Percentiles rank a stretch among this genome's conserved stretches.
phyloP scores from a whole-genome alignment of 768 basidiomycete genomes.

The Tricholoma bakamatsutake region DNA sequence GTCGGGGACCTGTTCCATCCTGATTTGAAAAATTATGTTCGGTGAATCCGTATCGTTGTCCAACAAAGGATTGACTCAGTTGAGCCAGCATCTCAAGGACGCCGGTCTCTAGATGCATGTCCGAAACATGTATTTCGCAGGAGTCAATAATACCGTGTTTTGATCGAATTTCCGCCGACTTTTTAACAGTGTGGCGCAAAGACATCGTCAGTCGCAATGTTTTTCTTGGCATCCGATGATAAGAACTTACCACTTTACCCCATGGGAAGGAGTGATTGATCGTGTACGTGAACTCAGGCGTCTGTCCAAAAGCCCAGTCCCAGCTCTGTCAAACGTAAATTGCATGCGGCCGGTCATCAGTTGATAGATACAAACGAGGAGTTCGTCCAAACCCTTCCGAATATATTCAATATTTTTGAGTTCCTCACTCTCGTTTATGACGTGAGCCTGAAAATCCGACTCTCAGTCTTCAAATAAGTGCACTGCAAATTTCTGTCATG shows the following conservation, averaged over 20 bases:
- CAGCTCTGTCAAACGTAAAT: conserved; percentile 54
- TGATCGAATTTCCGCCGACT: conserved; percentile 48
- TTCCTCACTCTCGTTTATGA: conserved; percentile 41
- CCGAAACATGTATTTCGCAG: conserved; percentile 29
- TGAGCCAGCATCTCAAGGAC: conserved; percentile 1
- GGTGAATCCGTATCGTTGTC: conserved; percentile 31
- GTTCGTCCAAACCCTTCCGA: conserved; percentile 60
- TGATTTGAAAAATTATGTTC: conserved; percentile 2
- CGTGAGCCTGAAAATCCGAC: conserved; percentile 26
- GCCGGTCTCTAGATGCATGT: conserved; percentile 11
- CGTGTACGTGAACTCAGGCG: conserved; percentile 83
- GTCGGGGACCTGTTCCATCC: conserved; percentile 8
- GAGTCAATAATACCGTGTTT: conserved; percentile 62
- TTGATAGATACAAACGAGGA: conserved; percentile 44
- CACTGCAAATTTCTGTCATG: background rate
- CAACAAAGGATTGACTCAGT: conserved; percentile 15
- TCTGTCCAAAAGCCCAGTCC: conserved; percentile 92
- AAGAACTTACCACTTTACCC: conserved; percentile 41
- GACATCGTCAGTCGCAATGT: background rate
- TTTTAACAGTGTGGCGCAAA: background rate
- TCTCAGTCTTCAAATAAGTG: background rate
- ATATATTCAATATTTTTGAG: conserved; percentile 53
- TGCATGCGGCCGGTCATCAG: background rate
- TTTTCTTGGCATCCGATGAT: background rate
- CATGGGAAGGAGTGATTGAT: conserved; percentile 39